Evolutionary conservation across 257 asterid genomes (phyloP).

Genomic region (Coffea eugenioides): DNA sequence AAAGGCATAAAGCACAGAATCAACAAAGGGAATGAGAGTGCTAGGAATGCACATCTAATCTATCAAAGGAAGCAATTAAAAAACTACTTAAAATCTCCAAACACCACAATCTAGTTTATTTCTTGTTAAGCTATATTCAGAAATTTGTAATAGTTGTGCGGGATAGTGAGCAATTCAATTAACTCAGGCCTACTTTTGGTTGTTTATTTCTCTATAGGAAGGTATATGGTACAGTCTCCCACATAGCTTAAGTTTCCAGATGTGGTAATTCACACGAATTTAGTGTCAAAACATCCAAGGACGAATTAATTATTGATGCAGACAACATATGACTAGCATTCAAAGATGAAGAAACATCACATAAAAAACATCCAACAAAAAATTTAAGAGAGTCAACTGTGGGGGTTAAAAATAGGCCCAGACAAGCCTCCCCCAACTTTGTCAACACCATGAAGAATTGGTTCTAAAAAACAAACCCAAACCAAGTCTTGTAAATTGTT

Average conservation of each 20-base stretch:
- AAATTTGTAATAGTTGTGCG: background rate
- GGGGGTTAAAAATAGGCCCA: background rate
- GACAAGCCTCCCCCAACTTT: background rate
- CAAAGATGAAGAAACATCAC: background rate
- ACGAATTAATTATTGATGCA: background rate
- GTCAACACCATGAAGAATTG: background rate
- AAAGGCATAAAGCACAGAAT: background rate
- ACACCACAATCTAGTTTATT: background rate
- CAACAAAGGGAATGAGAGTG: background rate
- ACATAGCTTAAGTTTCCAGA: background rate
- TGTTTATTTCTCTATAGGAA: background rate
- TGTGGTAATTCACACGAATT: background rate
- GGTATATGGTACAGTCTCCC: no score
- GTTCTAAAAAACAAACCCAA: background rate
- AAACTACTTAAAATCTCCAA: background rate
- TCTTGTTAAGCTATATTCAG: background rate
- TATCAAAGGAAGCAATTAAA: background rate
- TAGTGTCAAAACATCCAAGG: no score
- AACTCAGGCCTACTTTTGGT: background rate
- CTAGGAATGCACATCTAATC: background rate
- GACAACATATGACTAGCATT: background rate
- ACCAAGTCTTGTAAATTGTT: background rate
- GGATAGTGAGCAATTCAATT: background rate
- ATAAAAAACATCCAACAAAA: background rate
- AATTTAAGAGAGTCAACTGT: background rate